Percentiles rank a stretch among this genome's conserved stretches.
These are phyloP conservation scores for Claviceps digitariae DNA, from an alignment of 2,329 filamentous ascomycete species.

Conservation along the genomic window DNA sequence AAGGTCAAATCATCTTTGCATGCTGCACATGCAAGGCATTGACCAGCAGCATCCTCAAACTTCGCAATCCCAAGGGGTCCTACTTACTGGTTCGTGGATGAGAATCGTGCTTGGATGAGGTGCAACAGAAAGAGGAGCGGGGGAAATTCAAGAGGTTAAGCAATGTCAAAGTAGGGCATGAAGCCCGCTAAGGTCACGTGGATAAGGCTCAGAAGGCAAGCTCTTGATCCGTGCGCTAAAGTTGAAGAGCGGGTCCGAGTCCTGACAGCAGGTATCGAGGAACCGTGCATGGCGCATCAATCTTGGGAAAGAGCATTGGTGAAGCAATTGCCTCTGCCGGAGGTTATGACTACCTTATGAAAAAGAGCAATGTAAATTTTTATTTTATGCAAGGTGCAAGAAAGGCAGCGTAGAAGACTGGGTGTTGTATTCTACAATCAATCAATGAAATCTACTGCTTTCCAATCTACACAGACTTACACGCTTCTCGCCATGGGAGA, in stretches of 20 bases:
- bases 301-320: background rate
- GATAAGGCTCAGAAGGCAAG: background rate
- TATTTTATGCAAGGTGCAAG: background rate
- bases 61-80: background rate
- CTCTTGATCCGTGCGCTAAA: background rate
- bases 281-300: background rate
- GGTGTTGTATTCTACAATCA: background rate
- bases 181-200: constrained; percentile 24
- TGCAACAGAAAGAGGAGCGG: constrained; percentile 17
- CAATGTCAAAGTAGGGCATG: constrained; percentile 21
- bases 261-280: background rate
- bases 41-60: background rate
- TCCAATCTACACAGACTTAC: background rate
- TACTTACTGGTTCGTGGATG: constrained; percentile 30
- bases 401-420: too few species aligned
- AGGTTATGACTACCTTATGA: background rate
- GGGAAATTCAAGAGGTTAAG: constrained; percentile 18
- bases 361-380: background rate
- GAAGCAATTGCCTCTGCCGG: background rate
- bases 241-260: too few species aligned
- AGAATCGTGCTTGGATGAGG: constrained; percentile 32
- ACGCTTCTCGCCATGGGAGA: constrained; percentile 1
- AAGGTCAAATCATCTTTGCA: background rate
- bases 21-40: background rate
- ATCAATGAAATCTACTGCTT: background rate